Evolutionary conservation across 345 rosid genomes (phyloP), one percentile per base, ranked within the genome.

Genomic region (Litchi chinensis): DNA sequence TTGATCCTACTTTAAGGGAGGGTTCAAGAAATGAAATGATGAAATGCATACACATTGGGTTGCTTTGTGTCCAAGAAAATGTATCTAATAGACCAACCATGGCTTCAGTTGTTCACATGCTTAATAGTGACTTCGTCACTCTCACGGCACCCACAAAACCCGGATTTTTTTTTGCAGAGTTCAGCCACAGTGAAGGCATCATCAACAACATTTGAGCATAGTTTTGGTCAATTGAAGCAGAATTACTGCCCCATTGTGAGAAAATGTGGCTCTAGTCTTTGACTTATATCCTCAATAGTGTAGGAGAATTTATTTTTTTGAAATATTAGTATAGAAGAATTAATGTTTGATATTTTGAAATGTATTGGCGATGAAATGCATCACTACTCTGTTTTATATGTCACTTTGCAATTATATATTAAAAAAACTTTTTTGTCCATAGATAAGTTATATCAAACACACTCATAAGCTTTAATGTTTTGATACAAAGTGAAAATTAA

Each of bases 1-100:
- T 88, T 4, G 84, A 88, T 67, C 81, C 84, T 0, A 37, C 0
- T 0, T 5, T 90, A 19, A 52, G 19, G 57, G 57, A 52, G 5
- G 57, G 57, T 13, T 52, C 57, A 16, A 52, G 57, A 5, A 52
- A 4, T 52, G 57, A 52, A 4, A 52, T 52, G 57, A 15, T 16
- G 57, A 52, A 15, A 52, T 80, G 73, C 67, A 65, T 79, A 41
- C 77, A 79, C 15, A 71, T 84, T 28, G 82, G 80, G 8, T 71
- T 83, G 2, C 63, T 88, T 19, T 86, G 89, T 43, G 83, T 81
- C n/a, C 89, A 84, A 66, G 85, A 78, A 60, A 73, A 83, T 26
- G 57, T 50, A 8, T 60, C 50, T 0, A 46, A 79, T 5, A 82
- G 89, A 13, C 89, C 88, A 10, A 76, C 77, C 43, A 88, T 86